These are phyloP conservation scores for Lodderomyces margitis DNA, from an alignment of 1,139 yeast species.

Conservation along the genomic window DNA sequence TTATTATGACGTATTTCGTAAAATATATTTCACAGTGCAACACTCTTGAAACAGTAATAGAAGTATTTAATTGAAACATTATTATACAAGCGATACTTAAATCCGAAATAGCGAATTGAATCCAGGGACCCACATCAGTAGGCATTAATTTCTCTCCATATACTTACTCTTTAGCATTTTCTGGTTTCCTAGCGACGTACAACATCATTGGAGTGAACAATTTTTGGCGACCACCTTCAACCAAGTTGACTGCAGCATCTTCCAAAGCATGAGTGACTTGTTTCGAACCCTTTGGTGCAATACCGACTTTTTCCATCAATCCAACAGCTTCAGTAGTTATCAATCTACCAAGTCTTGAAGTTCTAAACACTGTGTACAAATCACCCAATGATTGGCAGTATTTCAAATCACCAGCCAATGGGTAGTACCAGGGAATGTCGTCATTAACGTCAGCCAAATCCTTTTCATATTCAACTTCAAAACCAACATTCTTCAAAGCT, in stretches of 20 bases:
- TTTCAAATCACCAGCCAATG: conserved; percentile 90
- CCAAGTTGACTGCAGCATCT: conserved; percentile 95
- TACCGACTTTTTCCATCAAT: conserved; percentile 73
- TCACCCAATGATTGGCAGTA: conserved; percentile 80
- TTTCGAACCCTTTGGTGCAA: conserved; percentile 92
- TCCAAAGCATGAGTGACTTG: conserved; percentile 91
- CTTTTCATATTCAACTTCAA: conserved; percentile 67
- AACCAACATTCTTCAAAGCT: conserved; percentile 87
- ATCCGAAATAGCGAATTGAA: background rate
- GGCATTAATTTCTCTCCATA: conserved; percentile 6
- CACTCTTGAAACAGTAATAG: too few relatives aligned
- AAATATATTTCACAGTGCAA: background rate
- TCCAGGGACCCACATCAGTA: conserved; percentile 3
- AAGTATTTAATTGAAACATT: too few relatives aligned
- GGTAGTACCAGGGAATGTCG: conserved; percentile 96
- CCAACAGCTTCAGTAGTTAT: conserved; percentile 82
- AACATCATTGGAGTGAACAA: conserved; percentile 97
- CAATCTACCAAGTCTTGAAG: conserved; percentile 81
- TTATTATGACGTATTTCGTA: background rate
- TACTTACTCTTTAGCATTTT: conserved; percentile 14
- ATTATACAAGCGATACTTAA: background rate
- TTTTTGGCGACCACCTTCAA: conserved; percentile 85
- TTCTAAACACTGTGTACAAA: conserved; percentile 82
- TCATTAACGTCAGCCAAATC: conserved; percentile 86
- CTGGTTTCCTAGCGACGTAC: conserved; percentile 81